A percentile compares a stretch with the other conserved stretches of the same genome.
Conservation (phyloP, 495 filamentous ascomycete genomes). For the Penicillium maclennaniae region DNA sequence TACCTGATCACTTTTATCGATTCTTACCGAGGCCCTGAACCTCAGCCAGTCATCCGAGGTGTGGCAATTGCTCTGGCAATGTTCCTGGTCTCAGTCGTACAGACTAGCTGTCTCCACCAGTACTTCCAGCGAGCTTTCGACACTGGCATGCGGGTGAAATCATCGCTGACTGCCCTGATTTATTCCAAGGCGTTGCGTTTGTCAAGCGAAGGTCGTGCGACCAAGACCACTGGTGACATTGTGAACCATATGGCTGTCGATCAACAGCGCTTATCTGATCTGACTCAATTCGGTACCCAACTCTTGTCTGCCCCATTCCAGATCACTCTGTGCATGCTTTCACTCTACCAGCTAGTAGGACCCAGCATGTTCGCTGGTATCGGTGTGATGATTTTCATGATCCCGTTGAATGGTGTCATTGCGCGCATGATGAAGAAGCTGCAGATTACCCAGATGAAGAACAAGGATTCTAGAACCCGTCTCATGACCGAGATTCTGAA, state of each 20-base stretch:
- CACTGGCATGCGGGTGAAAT: slow-evolving; percentile 94
- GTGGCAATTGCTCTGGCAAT: slow-evolving; percentile 86
- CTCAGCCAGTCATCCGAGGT: slow-evolving; percentile 77
- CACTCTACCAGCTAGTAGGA: slow-evolving; percentile 90
- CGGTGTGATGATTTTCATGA: slow-evolving; percentile 94
- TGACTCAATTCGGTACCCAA: slow-evolving; percentile 93
- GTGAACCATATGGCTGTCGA: slow-evolving; percentile 99
- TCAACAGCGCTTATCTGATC: slow-evolving; percentile 87
- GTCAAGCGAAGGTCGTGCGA: slow-evolving; percentile 86
- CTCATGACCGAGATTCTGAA: slow-evolving; percentile 97
- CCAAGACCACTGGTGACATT: slow-evolving; percentile 95
- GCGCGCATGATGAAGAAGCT: slow-evolving; percentile 89
- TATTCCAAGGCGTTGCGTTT: slow-evolving; percentile 87
- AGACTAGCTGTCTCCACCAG: slow-evolving; percentile 82
- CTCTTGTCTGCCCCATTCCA: slow-evolving; percentile 96
- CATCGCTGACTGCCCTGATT: slow-evolving; percentile 81
- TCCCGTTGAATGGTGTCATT: slow-evolving; percentile 92
- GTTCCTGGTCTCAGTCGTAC: slow-evolving; percentile 81
- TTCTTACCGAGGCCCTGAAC: slow-evolving; percentile 63
- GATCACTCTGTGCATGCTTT: slow-evolving; percentile 90
- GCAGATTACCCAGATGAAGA: slow-evolving; percentile 97
- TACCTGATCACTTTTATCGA: slow-evolving; percentile 81
- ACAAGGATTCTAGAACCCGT: slow-evolving; percentile 91
- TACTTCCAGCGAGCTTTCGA: slow-evolving; percentile 96
- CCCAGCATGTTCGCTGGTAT: slow-evolving; percentile 96